A percentile compares a stretch with the other conserved stretches of the same genome.
Conservation (phyloP, 2,329 filamentous ascomycete species). For the Eutypa lata region DNA sequence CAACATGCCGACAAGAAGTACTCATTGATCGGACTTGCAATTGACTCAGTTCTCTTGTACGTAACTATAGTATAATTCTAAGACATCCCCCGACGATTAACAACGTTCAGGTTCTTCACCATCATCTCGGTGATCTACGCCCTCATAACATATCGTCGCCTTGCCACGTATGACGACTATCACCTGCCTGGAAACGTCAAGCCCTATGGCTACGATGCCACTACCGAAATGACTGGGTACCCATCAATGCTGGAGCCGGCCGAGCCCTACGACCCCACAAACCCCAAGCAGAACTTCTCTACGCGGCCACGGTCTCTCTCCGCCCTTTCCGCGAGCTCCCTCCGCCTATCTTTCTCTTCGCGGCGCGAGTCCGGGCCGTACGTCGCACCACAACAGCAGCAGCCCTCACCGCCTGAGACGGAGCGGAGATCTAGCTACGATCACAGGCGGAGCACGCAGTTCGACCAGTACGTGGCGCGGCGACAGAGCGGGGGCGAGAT, state of each 20-base stretch:
- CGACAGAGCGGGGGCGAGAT: slow-evolving; percentile 24
- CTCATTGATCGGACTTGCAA: slow-evolving; percentile 44
- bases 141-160: slow-evolving; percentile 43
- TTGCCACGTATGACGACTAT: slow-evolving; percentile 49
- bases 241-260: slow-evolving; percentile 14
- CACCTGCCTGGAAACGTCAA: slow-evolving; percentile 48
- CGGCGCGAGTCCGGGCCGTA: slow-evolving; percentile 9
- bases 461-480: slow-evolving; percentile 42
- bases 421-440: slow-evolving; percentile 32
- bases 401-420: background rate
- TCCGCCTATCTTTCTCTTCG: slow-evolving; percentile 12
- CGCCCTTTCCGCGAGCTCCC: slow-evolving; percentile 18
- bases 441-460: slow-evolving; percentile 45
- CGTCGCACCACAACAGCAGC: slow-evolving; percentile 10
- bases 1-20: slow-evolving; percentile 43
- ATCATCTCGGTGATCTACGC: slow-evolving; percentile 45
- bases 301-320: slow-evolving; percentile 19
- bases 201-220: slow-evolving; percentile 39
- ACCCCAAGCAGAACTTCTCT: slow-evolving; percentile 1
- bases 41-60: slow-evolving; percentile 49
- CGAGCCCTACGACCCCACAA: slow-evolving; percentile 21
- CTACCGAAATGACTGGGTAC: slow-evolving; percentile 24
- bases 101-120: slow-evolving; percentile 43
- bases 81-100: too few species aligned
- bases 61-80: slow-evolving; percentile 16